A percentile compares a stretch with the other conserved stretches of the same genome.
phyloP scores from a whole-genome alignment of 2,329 filamentous ascomycete species.

The Pyrenophora teres region DNA sequence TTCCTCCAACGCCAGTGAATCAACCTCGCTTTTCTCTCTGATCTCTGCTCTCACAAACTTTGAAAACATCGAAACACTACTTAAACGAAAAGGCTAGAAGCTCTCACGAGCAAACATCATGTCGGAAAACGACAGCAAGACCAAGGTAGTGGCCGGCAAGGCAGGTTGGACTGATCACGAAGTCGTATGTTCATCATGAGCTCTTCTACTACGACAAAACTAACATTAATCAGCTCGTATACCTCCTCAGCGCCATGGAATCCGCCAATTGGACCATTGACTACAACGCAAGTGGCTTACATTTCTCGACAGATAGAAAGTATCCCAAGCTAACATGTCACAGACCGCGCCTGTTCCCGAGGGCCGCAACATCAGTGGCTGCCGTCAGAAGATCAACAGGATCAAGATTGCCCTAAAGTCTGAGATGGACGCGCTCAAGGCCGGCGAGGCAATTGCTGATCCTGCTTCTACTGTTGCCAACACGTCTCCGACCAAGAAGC shows the following conservation, averaged over 20 bases:
- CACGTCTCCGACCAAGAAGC: constrained; percentile 11
- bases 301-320: neutral
- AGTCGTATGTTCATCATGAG: neutral
- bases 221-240: constrained; percentile 21
- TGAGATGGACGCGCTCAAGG: constrained; percentile 22
- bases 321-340: neutral
- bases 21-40: too few relatives aligned
- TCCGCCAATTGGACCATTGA: constrained; percentile 15
- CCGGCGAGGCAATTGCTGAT: constrained; percentile 7
- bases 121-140: neutral
- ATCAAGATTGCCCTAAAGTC: constrained; percentile 19
- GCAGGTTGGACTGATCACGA: constrained; percentile 1
- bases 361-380: constrained; percentile 28
- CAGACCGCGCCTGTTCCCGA: constrained; percentile 24
- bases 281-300: constrained; percentile 13
- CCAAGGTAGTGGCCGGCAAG: neutral
- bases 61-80: too few relatives aligned
- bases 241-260: constrained; percentile 13
- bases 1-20: too few relatives aligned
- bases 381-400: constrained; percentile 23
- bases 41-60: too few relatives aligned
- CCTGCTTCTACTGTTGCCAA: neutral
- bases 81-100: neutral
- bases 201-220: neutral
- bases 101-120: neutral